phyloP scores from a whole-genome alignment of 176 grass and related monocot genomes.

The Musa schizocarpa region DNA sequence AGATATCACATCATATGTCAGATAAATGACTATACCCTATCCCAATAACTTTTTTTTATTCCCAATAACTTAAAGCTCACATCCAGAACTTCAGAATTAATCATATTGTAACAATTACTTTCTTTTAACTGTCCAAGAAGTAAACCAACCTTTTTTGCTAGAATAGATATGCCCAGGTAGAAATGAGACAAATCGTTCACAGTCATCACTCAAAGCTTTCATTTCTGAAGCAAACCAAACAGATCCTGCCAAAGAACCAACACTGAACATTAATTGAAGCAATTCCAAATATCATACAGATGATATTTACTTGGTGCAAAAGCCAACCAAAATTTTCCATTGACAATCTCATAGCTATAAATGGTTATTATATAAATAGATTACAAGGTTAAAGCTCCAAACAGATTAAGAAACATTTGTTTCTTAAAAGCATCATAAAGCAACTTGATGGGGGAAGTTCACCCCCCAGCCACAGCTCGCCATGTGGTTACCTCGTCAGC shows the following conservation, averaged over 20 bases:
- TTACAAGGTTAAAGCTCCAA: neutral
- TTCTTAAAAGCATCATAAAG: neutral
- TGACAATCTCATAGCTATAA: neutral
- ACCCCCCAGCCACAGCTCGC: too few species aligned
- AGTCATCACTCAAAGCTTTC: conserved; percentile 97
- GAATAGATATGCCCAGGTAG: conserved; percentile 97
- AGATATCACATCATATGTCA: conserved; percentile 13
- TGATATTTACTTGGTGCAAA: neutral
- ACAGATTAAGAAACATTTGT: neutral
- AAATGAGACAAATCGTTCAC: conserved; percentile 83
- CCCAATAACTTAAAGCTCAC: too few species aligned
- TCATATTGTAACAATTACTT: neutral
- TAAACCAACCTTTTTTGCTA: conserved; percentile 71
- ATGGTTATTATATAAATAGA: neutral
- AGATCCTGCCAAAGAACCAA: conserved; percentile 56
- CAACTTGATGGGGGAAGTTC: neutral
- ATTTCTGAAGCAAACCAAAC: conserved; percentile 99
- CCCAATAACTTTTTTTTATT: neutral
- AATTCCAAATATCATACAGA: conserved; percentile 4
- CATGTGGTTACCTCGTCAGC: too few species aligned
- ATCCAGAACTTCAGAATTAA: neutral
- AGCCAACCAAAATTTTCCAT: neutral
- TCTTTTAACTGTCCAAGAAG: neutral
- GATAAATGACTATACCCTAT: neutral
- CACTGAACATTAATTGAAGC: neutral